Evolutionary conservation across 306 rosid genomes (phyloP).

Genomic region (Gleditsia sinensis): DNA sequence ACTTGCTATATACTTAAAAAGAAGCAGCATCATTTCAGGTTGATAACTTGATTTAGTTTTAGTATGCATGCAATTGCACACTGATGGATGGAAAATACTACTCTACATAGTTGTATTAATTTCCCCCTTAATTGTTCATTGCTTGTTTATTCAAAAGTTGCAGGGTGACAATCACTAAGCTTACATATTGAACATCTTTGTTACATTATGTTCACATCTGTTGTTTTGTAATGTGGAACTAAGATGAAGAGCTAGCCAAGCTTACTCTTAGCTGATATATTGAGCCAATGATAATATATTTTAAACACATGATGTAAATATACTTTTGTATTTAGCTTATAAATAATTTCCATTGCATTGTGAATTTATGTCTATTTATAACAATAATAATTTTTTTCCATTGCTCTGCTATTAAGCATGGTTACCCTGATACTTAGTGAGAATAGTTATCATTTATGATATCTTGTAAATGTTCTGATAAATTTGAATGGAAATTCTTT

Average conservation of each 20-base stretch:
- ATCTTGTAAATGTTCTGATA: background rate
- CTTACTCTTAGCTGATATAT: no score
- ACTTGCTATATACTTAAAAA: no score
- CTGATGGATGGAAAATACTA: no score
- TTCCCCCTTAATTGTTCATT: no score
- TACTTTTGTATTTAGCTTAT: background rate
- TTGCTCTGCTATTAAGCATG: no score
- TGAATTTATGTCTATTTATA: background rate
- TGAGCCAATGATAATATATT: no score
- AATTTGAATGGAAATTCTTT: background rate
- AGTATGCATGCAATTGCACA: no score
- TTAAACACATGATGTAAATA: background rate
- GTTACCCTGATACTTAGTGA: background rate
- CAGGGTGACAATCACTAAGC: background rate
- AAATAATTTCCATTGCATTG: background rate
- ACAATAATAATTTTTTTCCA: background rate
- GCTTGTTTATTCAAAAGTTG: no score
- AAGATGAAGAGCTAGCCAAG: no score
- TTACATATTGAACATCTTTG: background rate
- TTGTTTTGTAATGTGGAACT: background rate
- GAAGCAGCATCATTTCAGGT: no score
- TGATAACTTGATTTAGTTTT: no score
- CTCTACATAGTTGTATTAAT: no score
- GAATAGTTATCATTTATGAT: background rate
- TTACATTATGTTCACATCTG: background rate